Evolutionary conservation across 1,284 basidiomycete species (phyloP).

Genomic region (Pterulicium gracile): DNA sequence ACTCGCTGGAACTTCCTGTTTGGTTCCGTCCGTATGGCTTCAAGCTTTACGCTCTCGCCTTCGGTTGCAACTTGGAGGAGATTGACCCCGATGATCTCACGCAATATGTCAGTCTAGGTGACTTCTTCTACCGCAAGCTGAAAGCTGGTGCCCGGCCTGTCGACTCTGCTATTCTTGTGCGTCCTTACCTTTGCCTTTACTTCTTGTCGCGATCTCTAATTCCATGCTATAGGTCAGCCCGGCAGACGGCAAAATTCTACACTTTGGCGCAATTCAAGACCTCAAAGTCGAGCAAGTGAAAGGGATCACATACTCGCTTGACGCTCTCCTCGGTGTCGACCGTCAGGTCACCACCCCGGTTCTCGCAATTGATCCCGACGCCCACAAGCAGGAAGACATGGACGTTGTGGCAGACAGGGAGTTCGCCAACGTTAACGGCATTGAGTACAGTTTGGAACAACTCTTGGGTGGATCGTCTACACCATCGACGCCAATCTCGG

Average conservation of each 20-base stretch:
- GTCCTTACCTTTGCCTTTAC: slow-evolving; percentile 78
- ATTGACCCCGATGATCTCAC: slow-evolving; percentile 73
- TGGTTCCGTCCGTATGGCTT: slow-evolving; percentile 92
- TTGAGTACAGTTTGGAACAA: slow-evolving; percentile 86
- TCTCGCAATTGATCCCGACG: slow-evolving; percentile 11
- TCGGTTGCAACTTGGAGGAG: slow-evolving; percentile 93
- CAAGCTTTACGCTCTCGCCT: slow-evolving; percentile 75
- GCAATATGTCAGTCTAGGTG: slow-evolving; percentile 76
- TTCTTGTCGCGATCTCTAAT: slow-evolving; percentile 67
- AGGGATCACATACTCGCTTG: slow-evolving; percentile 92
- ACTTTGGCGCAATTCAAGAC: slow-evolving; percentile 82
- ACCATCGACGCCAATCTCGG: slow-evolving; percentile 21
- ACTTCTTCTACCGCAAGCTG: slow-evolving; percentile 68
- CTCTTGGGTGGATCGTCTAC: slow-evolving; percentile 47
- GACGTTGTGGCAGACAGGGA: slow-evolving; percentile 70
- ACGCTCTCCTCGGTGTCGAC: slow-evolving; percentile 75
- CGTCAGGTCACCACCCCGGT: slow-evolving; percentile 71
- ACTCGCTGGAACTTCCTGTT: slow-evolving; percentile 84
- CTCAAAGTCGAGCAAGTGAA: slow-evolving; percentile 94
- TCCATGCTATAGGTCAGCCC: slow-evolving; percentile 63
- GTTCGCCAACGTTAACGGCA: slow-evolving; percentile 96
- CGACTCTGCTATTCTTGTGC: slow-evolving; percentile 63
- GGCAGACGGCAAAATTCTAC: slow-evolving; percentile 87
- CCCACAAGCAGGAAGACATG: slow-evolving; percentile 37
- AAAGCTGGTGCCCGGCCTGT: slow-evolving; percentile 79